phyloP scores from a whole-genome alignment of 345 rosid species.

The Physaria fendleri region DNA sequence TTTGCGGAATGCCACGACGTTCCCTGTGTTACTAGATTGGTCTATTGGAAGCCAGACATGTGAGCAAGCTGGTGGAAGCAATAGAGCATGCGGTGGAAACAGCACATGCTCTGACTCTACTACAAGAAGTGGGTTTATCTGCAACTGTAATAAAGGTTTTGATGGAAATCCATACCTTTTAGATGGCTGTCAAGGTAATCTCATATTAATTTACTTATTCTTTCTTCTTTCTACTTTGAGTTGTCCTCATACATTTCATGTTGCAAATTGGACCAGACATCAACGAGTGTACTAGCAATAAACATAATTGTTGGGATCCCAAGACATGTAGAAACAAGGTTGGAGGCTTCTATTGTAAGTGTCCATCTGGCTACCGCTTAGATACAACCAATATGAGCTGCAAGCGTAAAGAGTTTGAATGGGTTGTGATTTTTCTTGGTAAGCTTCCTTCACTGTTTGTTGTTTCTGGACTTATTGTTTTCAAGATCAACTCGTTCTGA shows the following conservation, averaged over 20 bases:
- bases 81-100: background rate
- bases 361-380: no score
- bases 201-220: background rate
- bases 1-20: background rate
- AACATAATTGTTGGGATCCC: no score
- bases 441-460: no score
- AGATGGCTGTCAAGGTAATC: constrained; percentile 27
- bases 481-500: no score
- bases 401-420: no score
- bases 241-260: background rate
- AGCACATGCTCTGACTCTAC: background rate
- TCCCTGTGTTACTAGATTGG: constrained; percentile 35
- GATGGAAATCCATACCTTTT: constrained; percentile 31
- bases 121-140: constrained; percentile 20
- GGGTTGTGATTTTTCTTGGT: no score
- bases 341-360: no score
- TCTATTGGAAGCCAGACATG: constrained; percentile 26
- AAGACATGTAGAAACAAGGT: no score
- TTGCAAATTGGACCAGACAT: background rate
- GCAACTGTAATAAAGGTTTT: constrained; percentile 24
- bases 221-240: background rate
- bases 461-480: no score
- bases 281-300: constrained; percentile 5
- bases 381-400: no score
- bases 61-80: background rate